phyloP scores from a whole-genome alignment of 371 early-diverging fungal genomes.

The Mortierella sp. region DNA sequence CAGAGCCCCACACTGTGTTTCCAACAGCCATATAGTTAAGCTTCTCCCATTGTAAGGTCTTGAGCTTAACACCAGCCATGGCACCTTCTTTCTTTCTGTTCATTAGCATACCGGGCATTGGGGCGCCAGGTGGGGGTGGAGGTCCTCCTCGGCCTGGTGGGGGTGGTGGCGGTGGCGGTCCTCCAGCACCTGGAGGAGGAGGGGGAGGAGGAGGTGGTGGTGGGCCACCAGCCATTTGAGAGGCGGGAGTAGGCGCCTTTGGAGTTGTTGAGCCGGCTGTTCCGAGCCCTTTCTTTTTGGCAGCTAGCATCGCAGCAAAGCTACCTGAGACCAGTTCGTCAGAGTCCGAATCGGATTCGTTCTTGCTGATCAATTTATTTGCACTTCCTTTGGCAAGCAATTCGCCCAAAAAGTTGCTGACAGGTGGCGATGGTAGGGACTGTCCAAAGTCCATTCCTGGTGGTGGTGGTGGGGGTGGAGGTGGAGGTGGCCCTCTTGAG shows the following conservation, averaged over 20 bases:
- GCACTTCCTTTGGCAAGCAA: not conserved
- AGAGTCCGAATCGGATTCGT: conserved; percentile 38
- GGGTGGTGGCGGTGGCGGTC: conserved; percentile 11
- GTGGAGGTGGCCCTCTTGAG: conserved; percentile 1
- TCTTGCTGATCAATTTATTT: not conserved
- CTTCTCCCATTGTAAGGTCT: conserved; percentile 90
- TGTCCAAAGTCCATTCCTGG: conserved; percentile 5
- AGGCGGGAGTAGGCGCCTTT: conserved; percentile 20
- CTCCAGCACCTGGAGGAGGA: conserved; percentile 37
- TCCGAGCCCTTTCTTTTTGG: conserved; percentile 51
- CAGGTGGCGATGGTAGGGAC: conserved; percentile 48
- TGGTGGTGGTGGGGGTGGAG: conserved; percentile 5
- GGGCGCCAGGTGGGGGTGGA: conserved; percentile 5
- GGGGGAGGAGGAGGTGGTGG: conserved; percentile 58
- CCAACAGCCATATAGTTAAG: conserved; percentile 72
- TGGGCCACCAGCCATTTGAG: conserved; percentile 18
- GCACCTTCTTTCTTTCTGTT: conserved; percentile 75
- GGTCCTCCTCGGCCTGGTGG: not conserved
- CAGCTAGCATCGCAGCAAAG: conserved; percentile 50
- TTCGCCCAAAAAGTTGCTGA: not conserved
- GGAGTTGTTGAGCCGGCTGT: conserved; percentile 25
- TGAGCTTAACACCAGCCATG: conserved; percentile 80
- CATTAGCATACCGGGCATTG: conserved; percentile 6
- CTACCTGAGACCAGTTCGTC: conserved; percentile 31
- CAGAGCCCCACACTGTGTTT: conserved; percentile 72